Evolutionary conservation across 2,329 filamentous ascomycete genomes (phyloP).

Genomic region (Cercospora canescens): DNA sequence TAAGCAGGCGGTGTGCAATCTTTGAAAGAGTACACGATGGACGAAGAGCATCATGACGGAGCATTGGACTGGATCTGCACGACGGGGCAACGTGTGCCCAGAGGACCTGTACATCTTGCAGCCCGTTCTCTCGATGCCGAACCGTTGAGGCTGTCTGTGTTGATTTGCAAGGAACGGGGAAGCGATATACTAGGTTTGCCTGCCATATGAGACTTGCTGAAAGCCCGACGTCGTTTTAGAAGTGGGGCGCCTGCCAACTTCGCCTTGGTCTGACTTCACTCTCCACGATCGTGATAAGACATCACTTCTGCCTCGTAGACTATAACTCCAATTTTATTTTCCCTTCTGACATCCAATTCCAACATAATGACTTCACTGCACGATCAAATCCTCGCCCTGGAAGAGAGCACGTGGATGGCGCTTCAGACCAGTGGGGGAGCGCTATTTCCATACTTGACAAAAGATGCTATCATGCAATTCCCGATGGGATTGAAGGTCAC

Average conservation of each 20-base stretch:
- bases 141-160: neutral
- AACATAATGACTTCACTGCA: constrained; percentile 15
- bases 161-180: neutral
- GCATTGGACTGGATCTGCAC: too few relatives aligned
- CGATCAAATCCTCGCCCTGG: constrained; percentile 28
- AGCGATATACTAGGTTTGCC: neutral
- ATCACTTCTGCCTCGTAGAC: neutral
- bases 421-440: constrained; percentile 27
- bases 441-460: constrained; percentile 29
- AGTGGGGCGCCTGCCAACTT: constrained; percentile 1
- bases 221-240: neutral
- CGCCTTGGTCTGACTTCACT: neutral
- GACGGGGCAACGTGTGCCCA: too few relatives aligned
- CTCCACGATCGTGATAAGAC: neutral
- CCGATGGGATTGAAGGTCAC: constrained; percentile 33
- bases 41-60: too few relatives aligned
- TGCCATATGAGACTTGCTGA: neutral
- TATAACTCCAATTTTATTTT: neutral
- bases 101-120: too few relatives aligned
- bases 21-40: too few relatives aligned
- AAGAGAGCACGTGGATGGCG: constrained; percentile 34
- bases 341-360: neutral
- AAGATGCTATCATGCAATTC: constrained; percentile 30
- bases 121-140: neutral
- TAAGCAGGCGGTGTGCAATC: too few relatives aligned